Conservation (phyloP, 1,284 basidiomycete species). For the Fomitopsis schrenkii region DNA sequence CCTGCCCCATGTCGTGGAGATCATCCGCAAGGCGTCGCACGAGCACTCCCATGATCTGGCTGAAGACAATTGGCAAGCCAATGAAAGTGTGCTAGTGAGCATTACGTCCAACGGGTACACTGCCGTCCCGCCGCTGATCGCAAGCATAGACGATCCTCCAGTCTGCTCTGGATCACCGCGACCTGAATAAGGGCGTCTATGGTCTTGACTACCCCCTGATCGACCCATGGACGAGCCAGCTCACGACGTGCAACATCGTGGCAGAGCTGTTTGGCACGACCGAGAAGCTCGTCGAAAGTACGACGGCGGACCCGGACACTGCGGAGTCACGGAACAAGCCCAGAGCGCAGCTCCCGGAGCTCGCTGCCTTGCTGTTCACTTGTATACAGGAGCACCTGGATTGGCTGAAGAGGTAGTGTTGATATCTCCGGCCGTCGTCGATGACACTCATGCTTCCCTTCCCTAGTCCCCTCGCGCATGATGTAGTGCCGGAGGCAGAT, state of each 20-base stretch:
- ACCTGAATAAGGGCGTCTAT: conserved; percentile 70
- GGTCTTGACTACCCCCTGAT: conserved; percentile 70
- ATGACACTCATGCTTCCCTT: neutral
- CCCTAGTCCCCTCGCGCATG: conserved; percentile 40
- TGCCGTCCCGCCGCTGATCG: neutral
- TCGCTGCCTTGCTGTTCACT: conserved; percentile 67
- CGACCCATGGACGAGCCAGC: conserved; percentile 83
- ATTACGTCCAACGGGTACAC: neutral
- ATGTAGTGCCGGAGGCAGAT: conserved; percentile 29
- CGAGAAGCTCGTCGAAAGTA: conserved; percentile 42
- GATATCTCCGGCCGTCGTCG: neutral
- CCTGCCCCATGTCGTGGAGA: conserved; percentile 48
- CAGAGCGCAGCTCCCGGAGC: conserved; percentile 65
- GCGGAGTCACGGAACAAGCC: conserved; percentile 27
- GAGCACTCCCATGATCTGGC: conserved; percentile 37
- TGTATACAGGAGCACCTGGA: conserved; percentile 72
- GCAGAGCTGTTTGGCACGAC: conserved; percentile 74
- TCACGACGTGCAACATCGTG: conserved; percentile 64
- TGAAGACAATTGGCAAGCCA: conserved; percentile 62
- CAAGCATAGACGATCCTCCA: conserved; percentile 59
- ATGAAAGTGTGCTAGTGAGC: conserved; percentile 66
- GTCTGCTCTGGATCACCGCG: conserved; percentile 72
- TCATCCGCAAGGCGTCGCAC: conserved; percentile 37
- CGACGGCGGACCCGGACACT: conserved; percentile 24
- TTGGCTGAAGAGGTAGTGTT: conserved; percentile 57